Percentiles rank a stretch among this genome's conserved stretches.
phyloP scores from a whole-genome alignment of 768 basidiomycete genomes.

The Boletus rubescentipes region DNA sequence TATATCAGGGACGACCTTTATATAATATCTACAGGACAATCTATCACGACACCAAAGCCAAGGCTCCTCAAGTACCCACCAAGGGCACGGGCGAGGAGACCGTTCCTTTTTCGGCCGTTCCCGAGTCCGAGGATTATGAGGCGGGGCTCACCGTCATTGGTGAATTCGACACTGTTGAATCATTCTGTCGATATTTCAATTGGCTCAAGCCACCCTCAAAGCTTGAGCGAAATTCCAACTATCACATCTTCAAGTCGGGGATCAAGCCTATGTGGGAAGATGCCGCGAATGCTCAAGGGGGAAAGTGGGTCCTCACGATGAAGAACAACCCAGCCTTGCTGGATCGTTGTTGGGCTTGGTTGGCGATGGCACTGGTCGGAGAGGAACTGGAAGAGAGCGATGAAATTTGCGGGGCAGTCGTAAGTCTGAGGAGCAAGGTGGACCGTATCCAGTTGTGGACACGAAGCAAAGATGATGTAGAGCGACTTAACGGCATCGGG shows the following conservation, averaged over 20 bases:
- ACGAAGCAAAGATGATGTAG: constrained; percentile 80
- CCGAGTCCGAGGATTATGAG: constrained; percentile 77
- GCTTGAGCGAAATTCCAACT: constrained; percentile 88
- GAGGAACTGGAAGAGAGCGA: constrained; percentile 64
- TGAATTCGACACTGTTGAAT: constrained; percentile 87
- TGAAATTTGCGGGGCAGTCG: constrained; percentile 82
- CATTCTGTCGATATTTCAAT: constrained; percentile 90
- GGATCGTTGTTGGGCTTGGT: constrained; percentile 88
- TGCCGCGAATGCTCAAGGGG: constrained; percentile 84
- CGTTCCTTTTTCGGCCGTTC: constrained; percentile 39
- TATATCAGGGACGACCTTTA: neutral
- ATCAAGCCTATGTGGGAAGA: constrained; percentile 99
- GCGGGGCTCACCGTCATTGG: constrained; percentile 84
- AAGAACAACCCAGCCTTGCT: constrained; percentile 75
- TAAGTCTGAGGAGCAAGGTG: constrained; percentile 81
- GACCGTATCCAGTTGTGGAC: constrained; percentile 94
- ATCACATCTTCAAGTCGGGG: constrained; percentile 91
- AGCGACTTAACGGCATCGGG: constrained; percentile 80
- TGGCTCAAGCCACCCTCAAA: constrained; percentile 91
- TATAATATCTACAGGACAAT: constrained; percentile 65
- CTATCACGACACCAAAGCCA: constrained; percentile 85
- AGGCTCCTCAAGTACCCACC: constrained; percentile 40
- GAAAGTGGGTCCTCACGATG: constrained; percentile 96
- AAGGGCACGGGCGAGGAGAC: constrained; percentile 26
- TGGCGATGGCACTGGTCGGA: constrained; percentile 86